These are phyloP conservation scores for Datisca glomerata DNA, from an alignment of 306 rosid genomes.

Conservation along the genomic window DNA sequence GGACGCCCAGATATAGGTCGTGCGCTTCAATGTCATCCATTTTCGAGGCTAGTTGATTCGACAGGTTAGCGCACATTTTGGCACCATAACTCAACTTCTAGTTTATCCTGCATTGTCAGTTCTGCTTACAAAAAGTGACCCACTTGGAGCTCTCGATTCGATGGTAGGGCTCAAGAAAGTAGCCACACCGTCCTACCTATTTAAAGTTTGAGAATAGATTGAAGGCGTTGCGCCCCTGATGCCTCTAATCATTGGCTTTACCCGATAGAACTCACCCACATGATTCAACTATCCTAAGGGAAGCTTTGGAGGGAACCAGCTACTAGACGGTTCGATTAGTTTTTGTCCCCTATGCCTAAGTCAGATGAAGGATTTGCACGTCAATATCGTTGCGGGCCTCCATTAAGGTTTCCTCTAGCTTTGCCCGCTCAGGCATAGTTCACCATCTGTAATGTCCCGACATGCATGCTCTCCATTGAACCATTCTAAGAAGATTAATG, in stretches of 20 bases:
- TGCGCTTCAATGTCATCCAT: neutral
- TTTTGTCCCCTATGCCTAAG: neutral
- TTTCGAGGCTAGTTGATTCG: slow-evolving; percentile 2
- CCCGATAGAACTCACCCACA: neutral
- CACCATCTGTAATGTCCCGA: neutral
- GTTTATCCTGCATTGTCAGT: slow-evolving; percentile 1
- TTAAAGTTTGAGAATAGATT: neutral
- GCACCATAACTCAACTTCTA: neutral
- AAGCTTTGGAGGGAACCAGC: neutral
- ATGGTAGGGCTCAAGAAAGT: neutral
- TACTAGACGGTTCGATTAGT: neutral
- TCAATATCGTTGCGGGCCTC: neutral
- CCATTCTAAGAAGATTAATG: neutral
- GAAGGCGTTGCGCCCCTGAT: neutral
- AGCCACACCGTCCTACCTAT: neutral
- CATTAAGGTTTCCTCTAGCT: neutral
- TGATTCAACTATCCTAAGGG: too few relatives aligned
- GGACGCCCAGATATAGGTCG: neutral
- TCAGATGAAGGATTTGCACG: neutral
- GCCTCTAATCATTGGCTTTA: neutral
- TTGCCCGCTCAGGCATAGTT: neutral
- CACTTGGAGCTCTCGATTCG: neutral
- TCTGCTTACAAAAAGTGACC: neutral
- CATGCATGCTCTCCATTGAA: neutral
- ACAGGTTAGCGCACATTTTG: neutral